Evolutionary conservation across 495 filamentous ascomycete species (phyloP), one percentile per base, ranked within the genome.

Genomic region (Stereocaulon alpinum): DNA sequence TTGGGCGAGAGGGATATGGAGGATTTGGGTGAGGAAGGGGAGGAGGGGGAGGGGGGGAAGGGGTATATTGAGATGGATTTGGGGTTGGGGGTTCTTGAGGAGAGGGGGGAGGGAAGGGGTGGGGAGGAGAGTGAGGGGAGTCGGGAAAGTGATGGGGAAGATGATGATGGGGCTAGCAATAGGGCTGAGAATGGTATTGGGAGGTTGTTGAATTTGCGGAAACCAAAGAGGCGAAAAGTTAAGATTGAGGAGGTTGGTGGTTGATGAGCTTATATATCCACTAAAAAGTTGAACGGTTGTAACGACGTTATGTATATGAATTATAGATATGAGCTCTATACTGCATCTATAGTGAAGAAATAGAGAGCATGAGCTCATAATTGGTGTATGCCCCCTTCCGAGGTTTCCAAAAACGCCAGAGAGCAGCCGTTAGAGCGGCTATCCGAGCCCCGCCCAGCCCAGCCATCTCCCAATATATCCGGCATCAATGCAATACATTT

Each of bases 11-110:
- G 73, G 41, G 43, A 63, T 27, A 60, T 79, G 61, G 75, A 78
- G 57, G 64, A 72, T 34, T 68, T 66, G 11, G 64, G 71, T 24
- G 69, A 63, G 20, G 65, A 64, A 1, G 69, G 60, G 7, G 56
- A 65, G 1, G 54, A 64, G 53, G 14, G 14, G 15, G 40, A 29
- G 15, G 53, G 17, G 10, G 55, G 42, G 5, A 68, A 70, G 18
- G 70, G 68, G 43, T 78, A 79, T 64, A 79, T 81, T 60, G 77
- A 80, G 58, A 81, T 81, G 78, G 75, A 81, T 59, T 67, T 81
- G 22, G 78, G 78, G 0, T 63, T 81, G 11, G 78, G 78, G 3
- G 78, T 81, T 6, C 62, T 81, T 22, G 75, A 80, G 64, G 74
- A 80, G 60, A 76, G 74, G 51, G 68, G 63, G 27, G 63, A 48